Base-by-base conservation (phyloP, 768 basidiomycete genomes). In the Leccinum subgranulosum region DNA sequence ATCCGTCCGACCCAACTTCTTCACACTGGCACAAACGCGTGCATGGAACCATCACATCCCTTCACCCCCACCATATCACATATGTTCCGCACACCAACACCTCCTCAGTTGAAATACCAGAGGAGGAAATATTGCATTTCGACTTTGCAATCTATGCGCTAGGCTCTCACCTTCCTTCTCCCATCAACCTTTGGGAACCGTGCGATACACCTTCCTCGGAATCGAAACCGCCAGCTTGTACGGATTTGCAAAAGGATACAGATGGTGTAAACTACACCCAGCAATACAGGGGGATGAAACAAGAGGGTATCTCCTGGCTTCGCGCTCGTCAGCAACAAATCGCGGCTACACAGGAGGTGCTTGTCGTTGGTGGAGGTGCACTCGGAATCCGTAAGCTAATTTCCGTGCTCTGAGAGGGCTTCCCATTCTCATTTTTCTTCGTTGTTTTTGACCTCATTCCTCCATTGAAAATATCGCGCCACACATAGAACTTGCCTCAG, bases 321-420 rank as follows among this genome's bases (percentile, higher is more conserved):
- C 74, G 73, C 58, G 67, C 72, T n/a, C 76, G 77, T 54, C 86
- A 87, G 63, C 66, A 67, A 31, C 68, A 73, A 4, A 75, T 90
- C 50, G 71, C 78, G 53, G 69, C 66, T 3, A 77, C 84, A 0
- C 71, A 68, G 1, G 81, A 77, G 43, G 76, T 90, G 4, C 77
- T 89, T 7, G 78, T 90, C 14, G 79, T 89, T 3, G 88, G 89
- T 2, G 88, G 86, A 11, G 88, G 89, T 1, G 85, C 88, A 1
- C 78, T 90, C 9, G 88, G 88, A 3, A 82, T 90, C 27, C 85
- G 86, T 87, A 66, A 62, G 84, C 77, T 27, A 25, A 21, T 28
- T 43, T 43, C 29, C 2, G 4, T 39, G 6, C 15, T 23, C 28
- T 34, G 2, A 39, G 17, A n/a, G 19, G 15, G 1, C 34, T 45